phyloP scores from a whole-genome alignment of 2,329 filamentous ascomycete species.

The Botrytis porri region DNA sequence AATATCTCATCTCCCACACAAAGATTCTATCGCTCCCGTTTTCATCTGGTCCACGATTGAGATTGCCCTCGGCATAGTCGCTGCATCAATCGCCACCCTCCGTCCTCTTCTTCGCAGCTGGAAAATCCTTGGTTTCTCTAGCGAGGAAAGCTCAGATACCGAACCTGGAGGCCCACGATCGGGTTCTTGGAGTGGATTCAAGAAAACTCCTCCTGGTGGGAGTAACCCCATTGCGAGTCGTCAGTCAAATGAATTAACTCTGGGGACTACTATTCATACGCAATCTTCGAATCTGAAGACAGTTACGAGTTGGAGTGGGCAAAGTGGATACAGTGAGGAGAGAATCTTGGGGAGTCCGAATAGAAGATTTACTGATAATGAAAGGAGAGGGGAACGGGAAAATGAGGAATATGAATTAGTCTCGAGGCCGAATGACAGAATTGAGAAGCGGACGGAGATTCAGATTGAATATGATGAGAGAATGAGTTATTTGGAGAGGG shows the following conservation, averaged over 20 bases:
- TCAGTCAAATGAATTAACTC: not conserved
- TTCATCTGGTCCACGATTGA: slow-evolving; percentile 1
- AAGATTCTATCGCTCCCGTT: not conserved
- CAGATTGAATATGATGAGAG: not conserved
- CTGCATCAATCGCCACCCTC: slow-evolving; percentile 8
- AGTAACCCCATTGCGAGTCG: too few species aligned
- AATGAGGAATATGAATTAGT: not conserved
- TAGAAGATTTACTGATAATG: not conserved
- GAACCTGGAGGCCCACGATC: not conserved
- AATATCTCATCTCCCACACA: not conserved
- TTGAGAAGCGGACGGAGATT: not conserved
- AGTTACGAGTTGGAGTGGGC: not conserved
- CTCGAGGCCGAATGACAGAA: not conserved
- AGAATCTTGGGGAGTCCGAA: not conserved
- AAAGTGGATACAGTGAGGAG: not conserved
- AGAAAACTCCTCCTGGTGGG: not conserved
- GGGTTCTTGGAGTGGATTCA: not conserved
- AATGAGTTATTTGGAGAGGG: not conserved
- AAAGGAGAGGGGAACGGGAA: not conserved
- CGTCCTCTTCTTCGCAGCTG: slow-evolving; percentile 4
- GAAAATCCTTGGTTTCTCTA: not conserved
- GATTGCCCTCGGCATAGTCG: not conserved
- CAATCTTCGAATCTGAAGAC: not conserved
- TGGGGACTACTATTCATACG: not conserved
- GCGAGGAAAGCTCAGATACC: not conserved